Percentiles rank a stretch among this genome's conserved stretches.
Conservation (phyloP, 2,329 filamentous ascomycete species). For the Penicillium frequentans region DNA sequence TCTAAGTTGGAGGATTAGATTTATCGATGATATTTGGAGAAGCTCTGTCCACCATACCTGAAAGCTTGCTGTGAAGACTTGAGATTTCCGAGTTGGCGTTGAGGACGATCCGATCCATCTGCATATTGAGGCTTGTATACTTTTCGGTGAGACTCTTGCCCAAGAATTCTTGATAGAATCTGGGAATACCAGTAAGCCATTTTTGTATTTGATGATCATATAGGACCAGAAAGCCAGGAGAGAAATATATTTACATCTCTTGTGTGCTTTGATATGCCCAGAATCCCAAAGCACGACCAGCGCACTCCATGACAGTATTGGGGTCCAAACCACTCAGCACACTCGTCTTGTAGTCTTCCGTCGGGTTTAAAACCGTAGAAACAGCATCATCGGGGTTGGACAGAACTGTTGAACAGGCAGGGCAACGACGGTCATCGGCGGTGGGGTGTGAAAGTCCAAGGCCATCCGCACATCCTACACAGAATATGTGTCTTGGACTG, state of each 20-base stretch:
- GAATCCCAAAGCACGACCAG: conserved; percentile 74
- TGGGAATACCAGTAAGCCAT: conserved; percentile 30
- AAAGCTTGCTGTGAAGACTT: conserved; percentile 63
- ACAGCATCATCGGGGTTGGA: conserved; percentile 73
- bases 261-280: conserved; percentile 85
- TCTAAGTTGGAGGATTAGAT: conserved; percentile 36
- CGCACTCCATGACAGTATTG: conserved; percentile 81
- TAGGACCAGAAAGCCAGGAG: background rate
- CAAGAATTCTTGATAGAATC: conserved; percentile 74
- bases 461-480: conserved; percentile 67
- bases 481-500: conserved; percentile 74
- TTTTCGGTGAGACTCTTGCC: conserved; percentile 72
- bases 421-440: conserved; percentile 62
- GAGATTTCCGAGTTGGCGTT: conserved; percentile 74
- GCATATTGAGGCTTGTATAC: conserved; percentile 62
- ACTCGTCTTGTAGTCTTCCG: conserved; percentile 87
- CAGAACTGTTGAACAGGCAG: conserved; percentile 71
- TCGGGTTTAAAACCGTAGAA: conserved; percentile 69
- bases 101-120: conserved; percentile 71
- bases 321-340: conserved; percentile 81
- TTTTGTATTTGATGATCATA: conserved; percentile 4
- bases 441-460: conserved; percentile 61
- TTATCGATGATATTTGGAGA: background rate
- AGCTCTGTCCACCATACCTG: conserved; percentile 48
- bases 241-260: conserved; percentile 63